Base-by-base conservation (phyloP, 2,329 filamentous ascomycete species). In the Fusarium marasasianum region DNA sequence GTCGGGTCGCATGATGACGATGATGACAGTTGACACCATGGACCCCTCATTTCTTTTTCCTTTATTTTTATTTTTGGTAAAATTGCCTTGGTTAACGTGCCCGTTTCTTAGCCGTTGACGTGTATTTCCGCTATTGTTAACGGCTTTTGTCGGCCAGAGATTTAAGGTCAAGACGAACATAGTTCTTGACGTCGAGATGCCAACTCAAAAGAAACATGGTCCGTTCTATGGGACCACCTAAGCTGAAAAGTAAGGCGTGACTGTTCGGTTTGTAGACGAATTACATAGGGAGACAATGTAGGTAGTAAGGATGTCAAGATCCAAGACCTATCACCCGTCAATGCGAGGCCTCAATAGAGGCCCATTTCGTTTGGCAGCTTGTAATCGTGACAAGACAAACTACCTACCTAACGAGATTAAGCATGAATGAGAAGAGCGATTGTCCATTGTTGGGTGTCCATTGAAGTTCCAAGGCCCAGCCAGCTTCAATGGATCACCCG, bases 1-100 rank as follows among this genome's bases (percentile, higher is more conserved):
- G 44, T 48, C 26, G 57, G 60, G 64, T 67, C 53, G 63, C 63
- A 72, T 73, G 69, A 76, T 71, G 72, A 77, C 61, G 67, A 75
- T 69, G 75, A 77, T 77, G 73, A 71, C 66, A 66, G 50, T 73
- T 66, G 75, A 71, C 70, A 67, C 53, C 43, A 60, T 72, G 62
- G 71, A 72, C 71, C 64, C 69, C 63, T 60, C 51, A 29, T 54
- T 54, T 38, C 20, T n/a, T 44, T 67, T 74, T 53, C 50, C 24
- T 53, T 54, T 63, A 47, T 29, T 35, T 53, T 38, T 66, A 54
- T 20, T 53, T 54, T 62, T 50, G 41, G 51, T 18, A 22, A 45
- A 24, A 29, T 33, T 48, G 43, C 29, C 29, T 51, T 38, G 29
- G 29, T 40, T 24, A 47, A 65, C 68, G 48, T 45, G 59, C 37